Conservation (phyloP, 768 basidiomycete genomes). For the Tubosaeta sp. region DNA sequence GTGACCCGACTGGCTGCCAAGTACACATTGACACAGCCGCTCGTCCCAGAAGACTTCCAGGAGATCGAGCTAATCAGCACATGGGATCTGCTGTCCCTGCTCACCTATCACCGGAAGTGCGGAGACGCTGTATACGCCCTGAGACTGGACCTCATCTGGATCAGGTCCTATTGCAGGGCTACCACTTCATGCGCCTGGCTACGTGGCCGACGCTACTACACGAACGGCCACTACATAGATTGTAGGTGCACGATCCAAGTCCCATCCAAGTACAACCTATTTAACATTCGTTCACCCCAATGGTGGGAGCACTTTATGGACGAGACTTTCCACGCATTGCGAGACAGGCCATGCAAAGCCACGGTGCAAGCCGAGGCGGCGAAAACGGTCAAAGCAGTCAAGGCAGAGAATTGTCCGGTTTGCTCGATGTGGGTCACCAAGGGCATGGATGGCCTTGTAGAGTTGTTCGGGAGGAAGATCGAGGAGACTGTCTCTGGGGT, state of each 20-base stretch:
- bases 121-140: conserved; percentile 6
- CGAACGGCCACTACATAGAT: not conserved
- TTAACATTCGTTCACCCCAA: not conserved
- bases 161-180: not conserved
- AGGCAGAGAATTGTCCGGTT: not conserved
- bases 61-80: conserved; percentile 28
- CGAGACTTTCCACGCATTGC: conserved; percentile 6
- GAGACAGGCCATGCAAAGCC: conserved; percentile 18
- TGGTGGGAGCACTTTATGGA: conserved; percentile 25
- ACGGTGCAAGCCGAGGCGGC: not conserved
- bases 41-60: conserved; percentile 20
- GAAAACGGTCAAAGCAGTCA: not conserved
- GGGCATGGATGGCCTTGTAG: conserved; percentile 14
- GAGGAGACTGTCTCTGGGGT: conserved; percentile 10
- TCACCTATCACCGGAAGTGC: conserved; percentile 20
- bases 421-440: conserved; percentile 3
- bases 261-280: not conserved
- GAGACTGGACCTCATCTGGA: not conserved
- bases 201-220: not conserved
- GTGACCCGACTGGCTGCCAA: conserved; percentile 28
- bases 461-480: conserved; percentile 6
- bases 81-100: conserved; percentile 21
- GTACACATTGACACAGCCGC: conserved; percentile 24
- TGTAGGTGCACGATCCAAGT: not conserved
- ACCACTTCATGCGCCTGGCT: conserved; percentile 3